A percentile compares a stretch with the other conserved stretches of the same genome.
phyloP scores from a whole-genome alignment of 169 alveolate species.

The Perkinsus marinus region DNA sequence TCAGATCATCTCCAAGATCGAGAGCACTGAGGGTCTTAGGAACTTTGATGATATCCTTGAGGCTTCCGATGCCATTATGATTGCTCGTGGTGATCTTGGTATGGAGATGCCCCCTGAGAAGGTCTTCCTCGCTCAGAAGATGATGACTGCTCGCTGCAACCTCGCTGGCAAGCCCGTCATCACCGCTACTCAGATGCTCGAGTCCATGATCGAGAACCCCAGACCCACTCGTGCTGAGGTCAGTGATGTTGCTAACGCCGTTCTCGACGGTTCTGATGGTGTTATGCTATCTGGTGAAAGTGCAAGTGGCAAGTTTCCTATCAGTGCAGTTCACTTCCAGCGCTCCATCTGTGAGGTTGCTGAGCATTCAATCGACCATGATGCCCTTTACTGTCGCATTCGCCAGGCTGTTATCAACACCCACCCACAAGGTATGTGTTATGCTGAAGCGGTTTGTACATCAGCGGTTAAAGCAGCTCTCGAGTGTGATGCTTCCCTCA shows the following conservation, averaged over 20 bases:
- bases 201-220: conserved; percentile 87
- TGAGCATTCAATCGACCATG: conserved; percentile 63
- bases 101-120: conserved; percentile 96
- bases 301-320: conserved; percentile 72
- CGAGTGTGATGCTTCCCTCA: conserved; percentile 60
- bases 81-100: conserved; percentile 97
- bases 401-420: no score
- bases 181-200: conserved; percentile 97
- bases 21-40: conserved; percentile 87
- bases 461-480: conserved; percentile 47
- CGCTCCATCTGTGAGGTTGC: conserved; percentile 73
- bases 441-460: conserved; percentile 42
- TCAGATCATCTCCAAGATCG: conserved; percentile 90
- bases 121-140: conserved; percentile 90
- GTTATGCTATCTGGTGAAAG: conserved; percentile 87
- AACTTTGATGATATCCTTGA: conserved; percentile 84
- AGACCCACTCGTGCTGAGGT: conserved; percentile 99
- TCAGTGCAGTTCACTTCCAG: conserved; percentile 48
- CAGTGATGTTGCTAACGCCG: conserved; percentile 97
- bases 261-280: conserved; percentile 96
- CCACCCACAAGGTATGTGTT: neutral
- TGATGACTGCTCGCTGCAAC: conserved; percentile 75
- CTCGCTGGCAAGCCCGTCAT: conserved; percentile 90
- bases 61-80: conserved; percentile 94
- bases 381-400: neutral